Base-by-base conservation (phyloP, 1,284 basidiomycete genomes). In the Tranzscheliella williamsii region DNA sequence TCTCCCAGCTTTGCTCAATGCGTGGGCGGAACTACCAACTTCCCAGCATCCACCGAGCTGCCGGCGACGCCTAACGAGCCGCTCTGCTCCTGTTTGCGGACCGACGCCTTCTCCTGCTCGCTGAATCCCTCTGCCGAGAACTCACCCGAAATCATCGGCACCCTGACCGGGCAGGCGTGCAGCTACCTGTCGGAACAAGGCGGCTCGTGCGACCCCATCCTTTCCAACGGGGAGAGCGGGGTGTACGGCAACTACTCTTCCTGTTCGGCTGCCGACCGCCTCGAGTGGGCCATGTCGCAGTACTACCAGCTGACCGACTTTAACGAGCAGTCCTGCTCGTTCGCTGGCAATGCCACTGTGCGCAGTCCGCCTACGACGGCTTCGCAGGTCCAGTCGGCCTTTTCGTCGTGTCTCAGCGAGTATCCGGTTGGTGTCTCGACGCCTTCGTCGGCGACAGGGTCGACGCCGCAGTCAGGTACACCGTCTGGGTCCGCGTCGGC, bases 21-120 rank as follows among this genome's bases (percentile, higher is more conserved):
- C 80, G 86, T 88, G 6, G 62, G 83, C 8, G 75, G 83, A 50
- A 86, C 83, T 64, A 75, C 80, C 24, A 82, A 80, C 4, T 85
- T 87, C 75, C 79, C 85, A 44, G 89, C 87, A 15, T 86, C 85
- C 16, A 82, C 82, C 2, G 84, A 81, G 11, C 81, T 94, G 16
- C 91, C 91, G 9, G 86, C 88, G 0, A 95, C 91, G 2, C 91
- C 91, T 1, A 86, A 89, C 74, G 81, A 85, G 46, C 79, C 82
- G 17, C 86, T 87, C n/a, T 95, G 91, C 79, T 78, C 82, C 44
- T 95, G 91, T 78, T 70, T 93, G 62, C 81, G 85, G 73, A 79
- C 79, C 41, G 83, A 81, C 27, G 76, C 80, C 2, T 82, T 91
- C 45, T 83, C 84, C 63, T 95, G 91, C 76, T 81, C 82, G 52